Evolutionary conservation across 352 stramenopile genomes (phyloP).

Genomic region (Globisporangium nagaii): DNA sequence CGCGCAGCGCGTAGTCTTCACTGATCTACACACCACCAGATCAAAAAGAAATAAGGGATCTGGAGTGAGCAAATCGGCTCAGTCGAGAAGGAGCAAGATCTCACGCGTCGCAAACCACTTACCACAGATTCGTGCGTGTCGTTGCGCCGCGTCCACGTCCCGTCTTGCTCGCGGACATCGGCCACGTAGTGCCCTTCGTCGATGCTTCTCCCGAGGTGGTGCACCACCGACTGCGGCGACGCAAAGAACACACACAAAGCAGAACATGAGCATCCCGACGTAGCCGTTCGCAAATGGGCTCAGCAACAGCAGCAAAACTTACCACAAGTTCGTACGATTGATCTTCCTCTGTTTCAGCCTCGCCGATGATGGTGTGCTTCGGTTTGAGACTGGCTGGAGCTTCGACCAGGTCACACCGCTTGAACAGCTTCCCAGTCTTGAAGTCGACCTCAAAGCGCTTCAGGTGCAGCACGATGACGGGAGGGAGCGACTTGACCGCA

Average conservation of each 20-base stretch:
- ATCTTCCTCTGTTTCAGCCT: conserved; percentile 14
- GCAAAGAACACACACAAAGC: conserved; percentile 3
- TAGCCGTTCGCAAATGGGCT: not conserved
- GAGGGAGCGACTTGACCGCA: conserved; percentile 58
- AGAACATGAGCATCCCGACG: conserved; percentile 4
- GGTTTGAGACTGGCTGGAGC: conserved; percentile 43
- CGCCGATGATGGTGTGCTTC: conserved; percentile 29
- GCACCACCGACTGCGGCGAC: conserved; percentile 67
- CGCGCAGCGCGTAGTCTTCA: conserved; percentile 67
- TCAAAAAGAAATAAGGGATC: too few relatives aligned
- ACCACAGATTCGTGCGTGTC: conserved; percentile 79
- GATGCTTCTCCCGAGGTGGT: conserved; percentile 73
- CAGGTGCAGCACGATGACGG: conserved; percentile 72
- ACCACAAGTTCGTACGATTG: conserved; percentile 47
- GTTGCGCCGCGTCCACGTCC: conserved; percentile 71
- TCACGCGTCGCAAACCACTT: conserved; percentile 7
- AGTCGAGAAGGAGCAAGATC: too few relatives aligned
- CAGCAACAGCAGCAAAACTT: conserved; percentile 5
- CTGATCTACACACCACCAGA: conserved; percentile 66
- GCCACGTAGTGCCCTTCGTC: conserved; percentile 84
- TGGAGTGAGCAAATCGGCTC: too few relatives aligned
- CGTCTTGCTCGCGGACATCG: conserved; percentile 50
- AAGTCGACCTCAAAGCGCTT: conserved; percentile 85
- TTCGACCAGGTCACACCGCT: conserved; percentile 75
- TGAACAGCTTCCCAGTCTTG: conserved; percentile 57